Evolutionary conservation across 495 filamentous ascomycete genomes (phyloP), one percentile per base, ranked within the genome.

Genomic region (Neurospora tetrasperma): DNA sequence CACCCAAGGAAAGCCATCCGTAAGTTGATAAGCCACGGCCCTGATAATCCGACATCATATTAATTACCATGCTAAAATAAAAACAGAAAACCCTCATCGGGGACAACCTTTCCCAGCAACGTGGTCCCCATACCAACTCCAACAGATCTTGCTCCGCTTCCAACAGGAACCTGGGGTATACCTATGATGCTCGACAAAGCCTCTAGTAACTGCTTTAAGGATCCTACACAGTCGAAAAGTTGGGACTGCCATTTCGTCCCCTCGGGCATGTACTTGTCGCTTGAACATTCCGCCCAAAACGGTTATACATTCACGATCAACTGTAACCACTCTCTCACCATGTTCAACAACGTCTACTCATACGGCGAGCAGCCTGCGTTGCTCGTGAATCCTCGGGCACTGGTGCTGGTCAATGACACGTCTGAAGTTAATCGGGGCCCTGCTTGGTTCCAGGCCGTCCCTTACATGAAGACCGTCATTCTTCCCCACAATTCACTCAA

Each of bases 401-500:
- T 97, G 40, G 82, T 82, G 16, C 83, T 93, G 35, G 91, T 93
- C 68, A 84, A 83, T 69, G 93, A 97, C 79, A 85, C 79, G 2
- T 79, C 85, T 66, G 88, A 91, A 74, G 79, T 84, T 23, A 78
- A 79, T 42, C 83, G 89, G 72, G 94, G 94, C 4, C 91, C 93
- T 3, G 93, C 93, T 6, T 92, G 89, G 80, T 92, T 90, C 75
- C 92, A 94, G 76, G 84, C 88, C 73, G 76, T 90, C 39, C 73
- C 82, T 9, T 96, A 94, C 76, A 88, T 95, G 82, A 98, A 98
- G 80, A 80, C 93, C 18, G 90, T 97, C n/a, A 86, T 97, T 41
- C 75, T 97, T 2, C 86, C 84, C 1, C 86, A 92, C 71, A 79
- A 83, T 2, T 83, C 86, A 41, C 81, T 90, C 70, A 71, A 76